phyloP scores from a whole-genome alignment of 768 basidiomycete genomes.

The Brasilioporus rufonigricans region DNA sequence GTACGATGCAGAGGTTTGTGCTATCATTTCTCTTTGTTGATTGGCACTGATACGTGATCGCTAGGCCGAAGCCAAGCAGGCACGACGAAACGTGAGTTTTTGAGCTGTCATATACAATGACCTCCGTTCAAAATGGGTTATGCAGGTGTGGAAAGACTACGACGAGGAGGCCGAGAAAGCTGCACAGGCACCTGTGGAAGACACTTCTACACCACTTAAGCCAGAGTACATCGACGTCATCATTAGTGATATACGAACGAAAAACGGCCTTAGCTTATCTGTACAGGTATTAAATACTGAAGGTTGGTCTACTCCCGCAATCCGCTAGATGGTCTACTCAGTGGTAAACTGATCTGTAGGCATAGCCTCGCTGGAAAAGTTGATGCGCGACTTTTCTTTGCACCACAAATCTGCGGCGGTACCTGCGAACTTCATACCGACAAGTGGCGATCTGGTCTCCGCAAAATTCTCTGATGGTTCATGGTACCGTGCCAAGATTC shows the following conservation, averaged over 20 bases:
- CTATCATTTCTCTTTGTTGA: conserved; percentile 1
- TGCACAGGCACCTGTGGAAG: conserved; percentile 45
- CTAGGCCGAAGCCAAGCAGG: conserved; percentile 79
- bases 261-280: conserved; percentile 80
- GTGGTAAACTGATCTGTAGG: conserved; percentile 43
- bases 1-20: conserved; percentile 74
- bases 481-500: conserved; percentile 96
- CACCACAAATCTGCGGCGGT: conserved; percentile 71
- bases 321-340: neutral
- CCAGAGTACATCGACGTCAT: conserved; percentile 91
- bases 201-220: conserved; percentile 55
- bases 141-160: conserved; percentile 83
- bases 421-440: conserved; percentile 73
- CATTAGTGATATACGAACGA: conserved; percentile 79
- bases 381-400: conserved; percentile 91
- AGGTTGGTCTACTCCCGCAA: conserved; percentile 47
- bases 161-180: conserved; percentile 69
- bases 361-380: conserved; percentile 85
- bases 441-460: conserved; percentile 85
- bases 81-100: conserved; percentile 68
- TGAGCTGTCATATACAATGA: neutral
- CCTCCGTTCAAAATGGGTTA: neutral
- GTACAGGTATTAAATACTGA: conserved; percentile 92
- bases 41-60: conserved; percentile 5
- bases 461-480: conserved; percentile 92